Base-by-base conservation (phyloP, 2,329 filamentous ascomycete genomes). In the Orbilia brochopaga region DNA sequence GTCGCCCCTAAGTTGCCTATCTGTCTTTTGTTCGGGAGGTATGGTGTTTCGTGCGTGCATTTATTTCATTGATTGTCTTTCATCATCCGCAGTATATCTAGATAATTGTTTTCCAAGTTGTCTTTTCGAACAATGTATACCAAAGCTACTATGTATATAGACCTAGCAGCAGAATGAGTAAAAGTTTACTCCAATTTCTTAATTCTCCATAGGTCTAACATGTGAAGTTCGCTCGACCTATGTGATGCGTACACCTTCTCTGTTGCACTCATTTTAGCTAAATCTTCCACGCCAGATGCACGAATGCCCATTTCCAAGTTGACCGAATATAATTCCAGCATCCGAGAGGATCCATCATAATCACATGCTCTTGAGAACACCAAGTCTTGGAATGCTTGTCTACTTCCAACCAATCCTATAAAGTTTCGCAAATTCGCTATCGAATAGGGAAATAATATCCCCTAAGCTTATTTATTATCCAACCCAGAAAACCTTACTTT, bases 1-100 rank as follows among this genome's bases (percentile, higher is more conserved):
- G 42, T 21, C 42, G 42, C 19, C 15, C 42, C 42, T n/a, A 21
- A 21, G 42, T 46, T 46, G 19, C 19, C 54, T 62, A 50, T 42
- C 56, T 57, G 55, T 30, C 21, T 64, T 52, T 13, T 57, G 42
- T 46, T 46, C 19, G 19, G 15, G 19, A 32, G 27, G 27, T 32
- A 46, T n/a, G 42, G 42, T 46, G 42, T 46, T 46, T 46, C 3
- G 19, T 46, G 42, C 15, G 27, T 32, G 4, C 27, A 32, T 32
- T 32, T 32, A 3, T 3, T 8, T 30, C 17, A 15, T 51, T 30
- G 10, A 24, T 53, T 53, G n/a, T 11, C 23, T 32, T 32, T 30
- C 23, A 6, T 53, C 8, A 7, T 24, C 24, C 10, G 17, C 11
- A 30, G 1, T 10, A 21, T 19, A 23, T 19, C 5, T 48, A 19